Conservation (phyloP, 2,329 filamentous ascomycete species). For the Phyllosticta citriasiana region DNA sequence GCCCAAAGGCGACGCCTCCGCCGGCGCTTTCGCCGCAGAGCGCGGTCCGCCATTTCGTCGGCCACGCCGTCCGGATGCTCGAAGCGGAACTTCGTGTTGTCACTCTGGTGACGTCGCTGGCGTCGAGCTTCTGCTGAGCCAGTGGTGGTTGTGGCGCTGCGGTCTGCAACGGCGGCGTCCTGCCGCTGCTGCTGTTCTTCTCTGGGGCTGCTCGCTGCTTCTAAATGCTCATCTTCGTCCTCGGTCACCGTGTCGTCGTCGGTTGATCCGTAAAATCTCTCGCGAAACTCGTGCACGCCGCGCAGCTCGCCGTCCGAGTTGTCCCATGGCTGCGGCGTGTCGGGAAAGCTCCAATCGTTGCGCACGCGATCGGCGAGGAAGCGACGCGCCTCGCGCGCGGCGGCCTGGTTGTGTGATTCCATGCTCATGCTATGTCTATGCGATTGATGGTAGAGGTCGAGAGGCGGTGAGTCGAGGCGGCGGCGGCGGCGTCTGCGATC, state of each 20-base stretch:
- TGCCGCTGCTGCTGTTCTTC: conserved; percentile 10
- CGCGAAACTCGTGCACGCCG: conserved; percentile 28
- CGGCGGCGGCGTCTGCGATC: background rate
- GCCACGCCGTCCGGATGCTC: conserved; percentile 37
- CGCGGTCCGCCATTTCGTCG: conserved; percentile 22
- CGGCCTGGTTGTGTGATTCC: conserved; percentile 32
- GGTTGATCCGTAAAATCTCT: conserved; percentile 33
- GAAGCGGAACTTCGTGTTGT: conserved; percentile 28
- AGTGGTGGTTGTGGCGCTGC: background rate
- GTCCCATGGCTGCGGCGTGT: conserved; percentile 19
- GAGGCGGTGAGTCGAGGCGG: background rate
- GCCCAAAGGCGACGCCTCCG: conserved; percentile 27
- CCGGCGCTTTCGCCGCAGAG: conserved; percentile 24
- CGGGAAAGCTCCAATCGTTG: conserved; percentile 37
- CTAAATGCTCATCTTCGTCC: conserved; percentile 18
- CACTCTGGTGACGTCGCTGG: conserved; percentile 1
- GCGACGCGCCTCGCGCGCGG: conserved; percentile 32
- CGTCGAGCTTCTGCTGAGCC: conserved; percentile 6
- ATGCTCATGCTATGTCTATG: conserved; percentile 14
- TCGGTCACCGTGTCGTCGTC: conserved; percentile 13
- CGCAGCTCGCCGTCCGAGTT: conserved; percentile 21
- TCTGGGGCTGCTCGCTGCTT: background rate
- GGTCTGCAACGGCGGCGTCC: background rate
- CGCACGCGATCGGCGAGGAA: conserved; percentile 33
- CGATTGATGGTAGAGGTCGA: background rate